A percentile compares a stretch with the other conserved stretches of the same genome.
Evolutionary conservation across 768 basidiomycete species (phyloP).

Genomic region (Collybiopsis luxurians): DNA sequence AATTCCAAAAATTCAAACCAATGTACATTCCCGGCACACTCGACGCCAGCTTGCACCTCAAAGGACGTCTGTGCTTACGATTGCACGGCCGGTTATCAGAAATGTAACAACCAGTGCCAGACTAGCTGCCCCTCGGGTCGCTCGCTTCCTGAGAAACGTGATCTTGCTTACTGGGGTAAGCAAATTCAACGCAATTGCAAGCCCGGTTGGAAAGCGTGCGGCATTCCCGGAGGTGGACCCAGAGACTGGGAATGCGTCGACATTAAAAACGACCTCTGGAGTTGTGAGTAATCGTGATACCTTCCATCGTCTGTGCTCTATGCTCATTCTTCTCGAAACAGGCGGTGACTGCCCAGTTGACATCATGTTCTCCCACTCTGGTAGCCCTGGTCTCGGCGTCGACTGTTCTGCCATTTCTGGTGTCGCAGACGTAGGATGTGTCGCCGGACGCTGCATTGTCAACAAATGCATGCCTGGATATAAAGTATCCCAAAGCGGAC

Average conservation of each 20-base stretch:
- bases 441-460: conserved; percentile 28
- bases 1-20: too few species aligned
- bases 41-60: conserved; percentile 18
- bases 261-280: conserved; percentile 29
- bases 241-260: conserved; percentile 36
- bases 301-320: background rate
- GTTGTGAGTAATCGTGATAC: conserved; percentile 25
- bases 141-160: background rate
- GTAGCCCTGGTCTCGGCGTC: conserved; percentile 18
- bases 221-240: conserved; percentile 23
- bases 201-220: conserved; percentile 27
- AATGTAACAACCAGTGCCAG: conserved; percentile 27
- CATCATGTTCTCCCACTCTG: conserved; percentile 15
- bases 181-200: conserved; percentile 20
- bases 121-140: conserved; percentile 2
- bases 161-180: conserved; percentile 15
- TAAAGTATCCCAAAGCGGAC: conserved; percentile 5
- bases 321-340: conserved; percentile 9
- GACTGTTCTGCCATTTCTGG: conserved; percentile 36
- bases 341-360: conserved; percentile 35
- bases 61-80: conserved; percentile 26
- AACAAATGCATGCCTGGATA: conserved; percentile 30
- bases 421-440: conserved; percentile 35
- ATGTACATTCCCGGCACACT: conserved; percentile 26
- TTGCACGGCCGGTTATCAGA: conserved; percentile 24